A percentile compares a stretch with the other conserved stretches of the same genome.
Evolutionary conservation across 116 monocot species (phyloP).

Genomic region (Cymodocea nodosa): DNA sequence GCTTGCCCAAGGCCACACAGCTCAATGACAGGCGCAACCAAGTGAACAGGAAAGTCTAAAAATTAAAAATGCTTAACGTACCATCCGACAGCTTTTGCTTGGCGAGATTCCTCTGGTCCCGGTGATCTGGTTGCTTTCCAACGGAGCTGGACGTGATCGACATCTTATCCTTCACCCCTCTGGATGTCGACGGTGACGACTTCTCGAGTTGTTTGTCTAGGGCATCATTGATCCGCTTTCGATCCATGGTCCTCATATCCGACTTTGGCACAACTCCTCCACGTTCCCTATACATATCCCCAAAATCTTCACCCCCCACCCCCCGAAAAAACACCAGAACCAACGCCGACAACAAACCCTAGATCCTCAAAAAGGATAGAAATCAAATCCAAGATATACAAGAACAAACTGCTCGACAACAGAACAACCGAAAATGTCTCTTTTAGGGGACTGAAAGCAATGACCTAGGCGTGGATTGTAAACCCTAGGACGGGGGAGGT

Average conservation of each 20-base stretch:
- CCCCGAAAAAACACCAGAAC: constrained; percentile 26
- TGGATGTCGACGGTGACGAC: constrained; percentile 29
- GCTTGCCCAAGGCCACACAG: not conserved
- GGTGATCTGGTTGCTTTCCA: constrained; percentile 24
- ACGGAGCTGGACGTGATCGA: constrained; percentile 16
- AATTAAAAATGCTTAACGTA: not conserved
- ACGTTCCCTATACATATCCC: constrained; percentile 31
- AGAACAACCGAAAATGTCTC: too few species aligned
- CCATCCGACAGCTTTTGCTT: constrained; percentile 35
- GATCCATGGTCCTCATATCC: constrained; percentile 28
- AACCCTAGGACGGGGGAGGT: constrained; percentile 3
- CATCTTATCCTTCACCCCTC: constrained; percentile 21
- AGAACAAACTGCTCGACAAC: too few species aligned
- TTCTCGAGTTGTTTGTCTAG: constrained; percentile 54
- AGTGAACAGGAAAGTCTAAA: not conserved
- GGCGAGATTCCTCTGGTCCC: constrained; percentile 7
- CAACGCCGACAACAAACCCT: constrained; percentile 7
- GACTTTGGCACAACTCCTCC: constrained; percentile 21
- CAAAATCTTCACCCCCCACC: constrained; percentile 17
- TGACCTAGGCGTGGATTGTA: not conserved
- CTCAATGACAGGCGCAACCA: not conserved
- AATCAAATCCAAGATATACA: too few species aligned
- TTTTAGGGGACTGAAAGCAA: too few species aligned
- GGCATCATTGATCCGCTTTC: constrained; percentile 55
- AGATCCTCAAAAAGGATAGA: constrained; percentile 13